Base-by-base conservation (phyloP, 2,329 filamentous ascomycete genomes). In the Trichoderma oligosporum region DNA sequence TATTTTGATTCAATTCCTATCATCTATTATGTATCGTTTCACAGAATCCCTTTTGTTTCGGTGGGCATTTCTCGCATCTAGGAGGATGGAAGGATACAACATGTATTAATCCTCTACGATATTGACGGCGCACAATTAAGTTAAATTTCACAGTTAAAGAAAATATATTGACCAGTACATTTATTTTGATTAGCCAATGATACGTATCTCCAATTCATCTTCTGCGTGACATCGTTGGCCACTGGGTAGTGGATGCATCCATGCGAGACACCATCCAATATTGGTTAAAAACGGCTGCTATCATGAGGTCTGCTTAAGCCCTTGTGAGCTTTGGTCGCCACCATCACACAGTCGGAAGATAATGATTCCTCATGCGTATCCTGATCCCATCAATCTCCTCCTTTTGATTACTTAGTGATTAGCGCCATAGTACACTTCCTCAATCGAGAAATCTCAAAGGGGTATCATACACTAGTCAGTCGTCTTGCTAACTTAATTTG, bases 401-500 rank as follows among this genome's bases (percentile, higher is more conserved):
- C 47, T 51, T 6, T 27, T 39, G n/a, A 7, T 8, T 5, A 5
- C 6, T 9, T n/a, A 0, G 22, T 27, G 20, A 24, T 51, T 9
- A 51, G 47, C 18, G 29, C 39, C 7, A 12, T 6, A 1, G 2
- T n/a, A 22, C 7, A 6, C 20, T 20, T 4, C 3, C 14, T 29
- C 24, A 38, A 16, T 11, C n/a, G 11, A n/a, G 9, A 5, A 22
- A 33, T 39, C 16, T 8, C 36, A 16, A 6, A 22, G 12, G n/a
- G 24, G 14, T 39, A 20, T 51, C 47, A 20, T 51, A 51, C 47
- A 4, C 9, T 25, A 14, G 51, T 46, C 31, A 55, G 18, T 38
- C 11, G 51, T 22, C 41, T 33, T 22, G 27, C 41, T 18, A 59
- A 29, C 14, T 57, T 47, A 7, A 59, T 42, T 24, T 59, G 31